These are phyloP conservation scores for Colletotrichum sidae DNA, from an alignment of 2,329 filamentous ascomycete genomes.

Conservation along the genomic window DNA sequence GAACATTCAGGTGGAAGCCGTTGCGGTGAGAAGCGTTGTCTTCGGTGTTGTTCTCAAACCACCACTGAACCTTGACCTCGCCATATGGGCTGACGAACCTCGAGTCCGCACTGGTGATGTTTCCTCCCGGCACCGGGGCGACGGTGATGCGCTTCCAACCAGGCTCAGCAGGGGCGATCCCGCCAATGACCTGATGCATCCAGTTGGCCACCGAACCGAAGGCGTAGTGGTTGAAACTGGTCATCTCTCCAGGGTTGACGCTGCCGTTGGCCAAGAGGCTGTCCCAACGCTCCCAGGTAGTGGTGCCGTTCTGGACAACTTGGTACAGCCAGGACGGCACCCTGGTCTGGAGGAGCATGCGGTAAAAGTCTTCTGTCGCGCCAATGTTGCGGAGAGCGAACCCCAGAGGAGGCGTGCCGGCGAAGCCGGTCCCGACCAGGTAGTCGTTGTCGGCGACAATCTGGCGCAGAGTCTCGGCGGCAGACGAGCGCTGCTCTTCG, in stretches of 20 bases:
- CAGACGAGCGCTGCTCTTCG: conserved; percentile 38
- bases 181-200: conserved; percentile 57
- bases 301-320: conserved; percentile 58
- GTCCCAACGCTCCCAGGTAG: conserved; percentile 65
- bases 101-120: conserved; percentile 48
- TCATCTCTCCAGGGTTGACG: conserved; percentile 60
- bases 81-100: conserved; percentile 49
- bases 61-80: conserved; percentile 44
- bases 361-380: conserved; percentile 52
- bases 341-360: conserved; percentile 59
- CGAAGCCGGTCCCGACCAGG: conserved; percentile 56
- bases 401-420: conserved; percentile 54
- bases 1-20: conserved; percentile 26
- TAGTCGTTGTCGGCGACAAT: conserved; percentile 49
- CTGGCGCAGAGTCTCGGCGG: conserved; percentile 44
- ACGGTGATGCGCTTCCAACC: conserved; percentile 54
- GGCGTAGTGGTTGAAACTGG: conserved; percentile 63
- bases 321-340: conserved; percentile 62
- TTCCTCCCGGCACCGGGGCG: conserved; percentile 49
- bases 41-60: conserved; percentile 35
- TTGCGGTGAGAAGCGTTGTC: conserved; percentile 26
- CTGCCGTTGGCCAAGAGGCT: conserved; percentile 55
- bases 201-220: conserved; percentile 61
- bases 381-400: conserved; percentile 46
- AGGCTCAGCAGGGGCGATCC: conserved; percentile 51